Conservation (phyloP, 2,329 filamentous ascomycete species). For the Periconia digitata region DNA sequence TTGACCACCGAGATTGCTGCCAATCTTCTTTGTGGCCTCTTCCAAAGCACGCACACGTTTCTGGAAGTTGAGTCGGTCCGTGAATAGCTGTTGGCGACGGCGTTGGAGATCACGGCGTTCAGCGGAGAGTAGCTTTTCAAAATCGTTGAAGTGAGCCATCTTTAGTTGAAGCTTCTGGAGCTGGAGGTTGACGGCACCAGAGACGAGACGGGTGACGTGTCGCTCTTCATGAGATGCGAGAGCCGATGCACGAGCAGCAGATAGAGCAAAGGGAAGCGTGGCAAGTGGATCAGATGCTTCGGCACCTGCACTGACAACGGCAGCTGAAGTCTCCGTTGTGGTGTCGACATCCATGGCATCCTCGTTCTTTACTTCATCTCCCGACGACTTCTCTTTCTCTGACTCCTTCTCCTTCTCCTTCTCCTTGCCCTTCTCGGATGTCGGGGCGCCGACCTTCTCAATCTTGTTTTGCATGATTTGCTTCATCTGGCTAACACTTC, state of each 20-base stretch:
- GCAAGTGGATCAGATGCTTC: slow-evolving; percentile 53
- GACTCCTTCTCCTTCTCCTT: slow-evolving; percentile 58
- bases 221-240: slow-evolving; percentile 95
- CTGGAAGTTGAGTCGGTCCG: slow-evolving; percentile 89
- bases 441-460: slow-evolving; percentile 58
- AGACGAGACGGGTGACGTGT: slow-evolving; percentile 91
- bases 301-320: slow-evolving; percentile 10
- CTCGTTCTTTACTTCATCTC: slow-evolving; percentile 51
- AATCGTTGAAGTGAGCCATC: slow-evolving; percentile 92
- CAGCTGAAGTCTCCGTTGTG: slow-evolving; percentile 44
- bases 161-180: slow-evolving; percentile 95
- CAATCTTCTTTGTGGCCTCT: slow-evolving; percentile 63
- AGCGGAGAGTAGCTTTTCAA: slow-evolving; percentile 88
- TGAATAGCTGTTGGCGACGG: slow-evolving; percentile 86
- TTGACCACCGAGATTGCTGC: slow-evolving; percentile 27
- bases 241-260: slow-evolving; percentile 81
- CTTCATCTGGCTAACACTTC: slow-evolving; percentile 83
- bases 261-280: slow-evolving; percentile 80
- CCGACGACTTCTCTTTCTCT: slow-evolving; percentile 39
- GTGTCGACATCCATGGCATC: slow-evolving; percentile 63
- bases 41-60: slow-evolving; percentile 82
- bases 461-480: slow-evolving; percentile 77
- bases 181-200: slow-evolving; percentile 89
- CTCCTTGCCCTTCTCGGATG: slow-evolving; percentile 58
- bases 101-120: slow-evolving; percentile 92